A percentile compares a stretch with the other conserved stretches of the same genome.
Evolutionary conservation across 495 filamentous ascomycete species (phyloP).

Genomic region (Cercophora sp.): DNA sequence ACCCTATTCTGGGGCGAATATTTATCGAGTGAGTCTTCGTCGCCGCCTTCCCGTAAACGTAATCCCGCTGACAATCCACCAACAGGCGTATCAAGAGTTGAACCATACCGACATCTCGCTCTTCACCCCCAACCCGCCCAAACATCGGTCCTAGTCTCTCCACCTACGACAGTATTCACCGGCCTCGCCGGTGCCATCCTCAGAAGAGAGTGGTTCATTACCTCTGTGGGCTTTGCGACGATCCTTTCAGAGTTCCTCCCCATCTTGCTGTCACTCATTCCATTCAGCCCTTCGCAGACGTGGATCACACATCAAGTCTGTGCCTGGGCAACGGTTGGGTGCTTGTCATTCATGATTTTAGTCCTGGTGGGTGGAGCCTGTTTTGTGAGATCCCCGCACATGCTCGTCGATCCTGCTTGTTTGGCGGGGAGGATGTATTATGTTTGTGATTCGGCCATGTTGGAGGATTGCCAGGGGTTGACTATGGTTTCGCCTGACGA

Average conservation of each 20-base stretch:
- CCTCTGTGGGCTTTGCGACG: background rate
- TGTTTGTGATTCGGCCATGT: background rate
- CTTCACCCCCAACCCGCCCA: background rate
- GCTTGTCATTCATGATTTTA: slow-evolving; percentile 7
- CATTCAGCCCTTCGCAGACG: slow-evolving; percentile 11
- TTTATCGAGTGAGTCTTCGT: slow-evolving; percentile 22
- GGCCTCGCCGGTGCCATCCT: background rate
- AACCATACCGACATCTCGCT: slow-evolving; percentile 4
- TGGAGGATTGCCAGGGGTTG: slow-evolving; percentile 8
- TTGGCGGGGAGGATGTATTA: slow-evolving; percentile 8
- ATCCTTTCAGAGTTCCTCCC: slow-evolving; percentile 12
- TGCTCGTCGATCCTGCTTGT: background rate
- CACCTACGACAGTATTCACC: background rate
- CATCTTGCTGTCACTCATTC: slow-evolving; percentile 6
- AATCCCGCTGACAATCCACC: background rate
- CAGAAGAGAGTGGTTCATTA: background rate
- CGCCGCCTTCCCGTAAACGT: background rate
- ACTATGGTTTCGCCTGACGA: background rate
- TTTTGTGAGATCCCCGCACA: slow-evolving; percentile 4
- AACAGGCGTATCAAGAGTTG: background rate
- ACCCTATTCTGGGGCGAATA: slow-evolving; percentile 36
- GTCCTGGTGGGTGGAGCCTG: background rate
- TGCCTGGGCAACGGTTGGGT: slow-evolving; percentile 4
- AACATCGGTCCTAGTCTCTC: background rate
- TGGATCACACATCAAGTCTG: slow-evolving; percentile 1